Evolutionary conservation across 2,329 filamentous ascomycete species (phyloP).

Genomic region (Diaporthe velutina): DNA sequence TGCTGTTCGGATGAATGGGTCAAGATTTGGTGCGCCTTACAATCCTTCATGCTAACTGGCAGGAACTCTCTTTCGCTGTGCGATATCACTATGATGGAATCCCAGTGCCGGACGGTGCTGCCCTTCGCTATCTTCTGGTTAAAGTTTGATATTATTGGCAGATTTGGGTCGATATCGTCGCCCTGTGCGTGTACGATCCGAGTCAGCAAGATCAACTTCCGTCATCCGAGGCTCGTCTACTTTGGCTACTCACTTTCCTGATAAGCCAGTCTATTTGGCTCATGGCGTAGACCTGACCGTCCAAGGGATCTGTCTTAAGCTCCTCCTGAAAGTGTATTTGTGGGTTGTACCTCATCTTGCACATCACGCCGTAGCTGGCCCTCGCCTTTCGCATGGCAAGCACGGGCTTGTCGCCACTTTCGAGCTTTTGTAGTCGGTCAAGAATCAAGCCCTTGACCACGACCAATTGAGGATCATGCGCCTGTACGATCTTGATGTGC

Average conservation of each 20-base stretch:
- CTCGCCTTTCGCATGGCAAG: slow-evolving; percentile 57
- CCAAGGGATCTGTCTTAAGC: slow-evolving; percentile 50
- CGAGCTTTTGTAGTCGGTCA: slow-evolving; percentile 63
- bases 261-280: slow-evolving; percentile 59
- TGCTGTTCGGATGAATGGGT: not conserved
- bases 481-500: slow-evolving; percentile 55
- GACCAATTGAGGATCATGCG: slow-evolving; percentile 66
- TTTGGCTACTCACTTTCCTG: slow-evolving; percentile 47
- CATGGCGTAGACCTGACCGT: slow-evolving; percentile 53
- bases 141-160: slow-evolving; percentile 51
- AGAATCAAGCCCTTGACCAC: slow-evolving; percentile 66
- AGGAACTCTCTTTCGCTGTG: slow-evolving; percentile 52
- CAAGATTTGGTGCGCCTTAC: slow-evolving; percentile 44
- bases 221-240: too few relatives aligned
- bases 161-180: slow-evolving; percentile 53
- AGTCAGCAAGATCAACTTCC: slow-evolving; percentile 6
- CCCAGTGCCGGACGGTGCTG: slow-evolving; percentile 52
- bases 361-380: slow-evolving; percentile 58
- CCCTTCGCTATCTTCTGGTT: slow-evolving; percentile 49
- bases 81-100: slow-evolving; percentile 55
- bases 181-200: slow-evolving; percentile 47
- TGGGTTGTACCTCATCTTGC: slow-evolving; percentile 53
- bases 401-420: slow-evolving; percentile 55
- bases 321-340: slow-evolving; percentile 52
- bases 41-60: slow-evolving; percentile 53